Base-by-base conservation (phyloP, 495 filamentous ascomycete species). In the Thozetella sp. region DNA sequence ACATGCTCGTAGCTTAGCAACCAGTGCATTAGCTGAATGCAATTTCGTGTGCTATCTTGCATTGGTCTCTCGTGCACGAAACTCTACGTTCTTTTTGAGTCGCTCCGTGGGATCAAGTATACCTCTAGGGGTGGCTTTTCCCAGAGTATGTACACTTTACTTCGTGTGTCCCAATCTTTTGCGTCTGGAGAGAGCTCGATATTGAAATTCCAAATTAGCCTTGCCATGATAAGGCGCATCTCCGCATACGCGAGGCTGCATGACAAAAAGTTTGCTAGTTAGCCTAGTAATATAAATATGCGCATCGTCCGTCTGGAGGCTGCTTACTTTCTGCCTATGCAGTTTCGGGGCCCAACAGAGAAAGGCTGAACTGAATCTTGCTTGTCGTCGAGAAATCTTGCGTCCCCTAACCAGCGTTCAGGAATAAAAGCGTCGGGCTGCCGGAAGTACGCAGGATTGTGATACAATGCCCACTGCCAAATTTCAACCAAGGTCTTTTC, bases 401-500 rank as follows among this genome's bases (percentile, higher is more conserved):
- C 26, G 61, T 63, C 17, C 56, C 52, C 53, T 50, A 80, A 59
- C 64, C 72, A 88, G n/a, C 83, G 74, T 59, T 87, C 83, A 0
- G 83, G 83, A 13, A 74, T 59, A 57, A 81, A 88, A n/a, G 66
- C 55, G 20, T 76, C 64, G 0, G 86, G 77, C 23, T 76, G 60
- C 0, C 62, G 68, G 63, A 85, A 88, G 62, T 83, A 79, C 1
- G 67, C 52, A 6, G 56, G 15, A 22, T 72, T 66, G 60, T 77
- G 75, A 61, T 77, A 77, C 1, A 81, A 53, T 1, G 80, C 75
- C 67, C 70, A 81, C 23, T 80, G 75, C 61, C 77, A 78, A 51
- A 86, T 72, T 2, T 77, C 71, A 3, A 87, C 72, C 40, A 69
- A 64, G 11, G 82, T 84, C 84, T 88, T 55, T 19, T 11, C 15